Conservation (phyloP, 192 early-diverging fungal species). For the Rhizoclosmatium sp. region DNA sequence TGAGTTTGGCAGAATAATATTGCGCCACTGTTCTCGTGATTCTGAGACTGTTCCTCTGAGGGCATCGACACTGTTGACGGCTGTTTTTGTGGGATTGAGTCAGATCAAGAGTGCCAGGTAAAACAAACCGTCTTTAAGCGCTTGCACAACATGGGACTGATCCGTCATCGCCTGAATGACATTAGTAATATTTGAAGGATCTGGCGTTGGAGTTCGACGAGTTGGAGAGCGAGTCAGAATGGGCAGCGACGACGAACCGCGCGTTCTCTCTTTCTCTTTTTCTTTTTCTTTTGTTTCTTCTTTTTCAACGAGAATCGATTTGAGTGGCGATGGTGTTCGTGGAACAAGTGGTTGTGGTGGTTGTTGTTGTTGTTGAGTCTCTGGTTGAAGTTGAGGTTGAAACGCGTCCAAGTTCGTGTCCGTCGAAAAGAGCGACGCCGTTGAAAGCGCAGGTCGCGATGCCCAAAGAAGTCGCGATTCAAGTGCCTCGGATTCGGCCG, state of each 20-base stretch:
- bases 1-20: no score
- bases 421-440: not conserved
- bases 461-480: slow-evolving; percentile 4
- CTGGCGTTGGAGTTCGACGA: not conserved
- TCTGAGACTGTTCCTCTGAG: not conserved
- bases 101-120: not conserved
- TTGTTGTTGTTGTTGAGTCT: not conserved
- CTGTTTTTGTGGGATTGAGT: not conserved
- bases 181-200: slow-evolving; percentile 13
- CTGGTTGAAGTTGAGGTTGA: not conserved
- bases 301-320: no score
- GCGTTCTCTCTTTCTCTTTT: not conserved
- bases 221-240: not conserved
- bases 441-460: slow-evolving; percentile 11
- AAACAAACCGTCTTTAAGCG: slow-evolving; percentile 17
- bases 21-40: no score
- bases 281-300: no score
- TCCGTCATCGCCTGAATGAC: slow-evolving; percentile 13
- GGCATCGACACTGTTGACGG: slow-evolving; percentile 2
- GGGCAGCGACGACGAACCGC: slow-evolving; percentile 1
- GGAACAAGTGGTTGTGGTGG: not conserved
- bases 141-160: slow-evolving; percentile 3
- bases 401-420: not conserved
- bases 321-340: not conserved
- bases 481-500: not conserved